These are phyloP conservation scores for Heterobasidion parviporum DNA, from an alignment of 1,284 basidiomycete genomes.

Conservation along the genomic window DNA sequence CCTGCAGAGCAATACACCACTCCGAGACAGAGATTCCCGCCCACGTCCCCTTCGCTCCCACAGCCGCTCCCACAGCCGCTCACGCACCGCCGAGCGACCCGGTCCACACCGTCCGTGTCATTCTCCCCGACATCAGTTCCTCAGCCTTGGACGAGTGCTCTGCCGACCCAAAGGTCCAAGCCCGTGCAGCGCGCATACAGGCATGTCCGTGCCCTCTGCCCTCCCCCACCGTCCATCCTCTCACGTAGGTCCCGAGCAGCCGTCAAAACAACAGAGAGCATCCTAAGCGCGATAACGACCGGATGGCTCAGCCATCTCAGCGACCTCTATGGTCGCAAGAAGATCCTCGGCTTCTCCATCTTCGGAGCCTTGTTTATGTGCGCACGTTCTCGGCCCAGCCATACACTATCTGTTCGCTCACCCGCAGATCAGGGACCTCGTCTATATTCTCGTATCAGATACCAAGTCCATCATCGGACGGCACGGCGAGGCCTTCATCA, in stretches of 20 bases:
- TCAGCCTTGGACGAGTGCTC: conserved; percentile 7
- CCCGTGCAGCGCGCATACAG: conserved; percentile 34
- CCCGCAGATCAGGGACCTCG: conserved; percentile 28
- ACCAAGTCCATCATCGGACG: conserved; percentile 29
- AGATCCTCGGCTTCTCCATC: conserved; percentile 32
- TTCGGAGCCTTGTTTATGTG: conserved; percentile 37
- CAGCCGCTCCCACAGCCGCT: neutral
- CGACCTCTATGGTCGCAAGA: conserved; percentile 37
- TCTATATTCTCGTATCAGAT: conserved; percentile 38
- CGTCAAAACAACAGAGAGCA: conserved; percentile 39
- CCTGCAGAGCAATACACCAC: conserved; percentile 9
- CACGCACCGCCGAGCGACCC: neutral
- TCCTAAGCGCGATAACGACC: conserved; percentile 40
- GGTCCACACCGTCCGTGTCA: neutral
- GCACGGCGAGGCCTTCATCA: conserved; percentile 35
- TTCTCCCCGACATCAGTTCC: conserved; percentile 1
- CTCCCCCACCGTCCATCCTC: neutral
- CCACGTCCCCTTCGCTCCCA: neutral
- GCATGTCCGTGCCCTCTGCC: conserved; percentile 23
- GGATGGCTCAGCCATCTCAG: conserved; percentile 42
- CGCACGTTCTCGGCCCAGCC: conserved; percentile 6
- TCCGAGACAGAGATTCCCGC: neutral
- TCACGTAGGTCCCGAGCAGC: conserved; percentile 19
- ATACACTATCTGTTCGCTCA: neutral
- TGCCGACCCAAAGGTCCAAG: conserved; percentile 10